Conservation (phyloP, 2,329 filamentous ascomycete genomes). For the Ophiosphaerella herpotricha region DNA sequence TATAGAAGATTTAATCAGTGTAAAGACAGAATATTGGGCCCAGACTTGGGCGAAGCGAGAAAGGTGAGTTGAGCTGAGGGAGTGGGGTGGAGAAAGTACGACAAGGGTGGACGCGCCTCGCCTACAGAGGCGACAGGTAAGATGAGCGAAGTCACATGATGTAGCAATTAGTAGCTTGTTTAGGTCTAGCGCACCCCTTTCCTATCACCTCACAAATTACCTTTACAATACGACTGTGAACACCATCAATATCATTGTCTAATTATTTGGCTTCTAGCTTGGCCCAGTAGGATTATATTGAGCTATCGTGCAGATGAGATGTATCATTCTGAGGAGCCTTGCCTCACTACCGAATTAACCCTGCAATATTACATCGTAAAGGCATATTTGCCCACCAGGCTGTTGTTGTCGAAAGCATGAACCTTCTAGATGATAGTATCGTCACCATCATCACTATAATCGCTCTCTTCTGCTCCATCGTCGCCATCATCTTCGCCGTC, state of each 20-base stretch:
- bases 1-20: not conserved
- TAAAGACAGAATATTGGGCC: not conserved
- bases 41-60: not conserved
- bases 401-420: slow-evolving; percentile 23
- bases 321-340: no score
- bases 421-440: slow-evolving; percentile 46
- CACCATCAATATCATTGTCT: no score
- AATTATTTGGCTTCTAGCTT: no score
- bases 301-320: no score
- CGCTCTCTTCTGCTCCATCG: slow-evolving; percentile 44
- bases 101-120: no score
- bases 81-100: not conserved
- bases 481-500: slow-evolving; percentile 18
- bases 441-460: slow-evolving; percentile 49
- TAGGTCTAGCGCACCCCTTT: no score
- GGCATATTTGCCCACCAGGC: not conserved
- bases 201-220: no score
- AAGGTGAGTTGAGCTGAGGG: not conserved
- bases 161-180: no score
- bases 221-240: no score
- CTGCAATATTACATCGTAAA: not conserved
- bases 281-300: no score
- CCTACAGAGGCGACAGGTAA: no score
- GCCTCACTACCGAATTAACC: not conserved
- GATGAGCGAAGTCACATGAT: no score